Base-by-base conservation (phyloP, 2,329 filamentous ascomycete species). In the Magnaporthiopsis incrustans region DNA sequence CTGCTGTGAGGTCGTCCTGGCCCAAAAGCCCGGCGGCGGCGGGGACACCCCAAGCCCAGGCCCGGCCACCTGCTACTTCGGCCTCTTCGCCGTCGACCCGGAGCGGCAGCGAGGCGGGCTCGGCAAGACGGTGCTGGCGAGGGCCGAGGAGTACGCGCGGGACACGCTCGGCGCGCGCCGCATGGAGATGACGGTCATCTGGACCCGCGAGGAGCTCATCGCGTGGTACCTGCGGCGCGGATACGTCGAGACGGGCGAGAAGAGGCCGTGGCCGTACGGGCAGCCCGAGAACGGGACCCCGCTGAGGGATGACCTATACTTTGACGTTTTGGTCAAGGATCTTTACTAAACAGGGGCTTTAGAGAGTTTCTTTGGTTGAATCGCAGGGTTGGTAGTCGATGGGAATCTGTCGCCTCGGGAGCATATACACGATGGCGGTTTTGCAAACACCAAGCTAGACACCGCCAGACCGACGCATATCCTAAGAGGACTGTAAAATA, bases 11-110 rank as follows among this genome's bases (percentile, higher is more conserved):
- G 65, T 82, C 4, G 65, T 73, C 32, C 70, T 69, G 38, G 71
- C 69, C 25, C 65, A 66, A 7, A 53, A 53, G 44, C 18, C 18
- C 44, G 44, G n/a, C 44, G 22, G 10, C 7, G 22, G 18, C 3
- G 22, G 7, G 5, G 22, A 3, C 4, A 30, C 30, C 30, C 30
- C 30, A 30, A 30, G 30, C 30, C 30, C 30, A 30, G 30, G 7
- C 30, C 30, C 30, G 2, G 1, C 64, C 15, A 65, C 73, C 50
- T 75, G 74, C 25, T 79, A 81, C 70, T 80, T 82, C 62, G 79
- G 79, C 62, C 73, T 82, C 50, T 80, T 83, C 26, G 80, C 80
- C 57, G 80, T 83, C 0, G 75, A 78, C 53, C 77, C 78, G 2
- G 64, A 64, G 5, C 67, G 71, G 33, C 80, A 82, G 70, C 76